phyloP scores from a whole-genome alignment of 768 basidiomycete species.

The Pisolithus marmoratus region DNA sequence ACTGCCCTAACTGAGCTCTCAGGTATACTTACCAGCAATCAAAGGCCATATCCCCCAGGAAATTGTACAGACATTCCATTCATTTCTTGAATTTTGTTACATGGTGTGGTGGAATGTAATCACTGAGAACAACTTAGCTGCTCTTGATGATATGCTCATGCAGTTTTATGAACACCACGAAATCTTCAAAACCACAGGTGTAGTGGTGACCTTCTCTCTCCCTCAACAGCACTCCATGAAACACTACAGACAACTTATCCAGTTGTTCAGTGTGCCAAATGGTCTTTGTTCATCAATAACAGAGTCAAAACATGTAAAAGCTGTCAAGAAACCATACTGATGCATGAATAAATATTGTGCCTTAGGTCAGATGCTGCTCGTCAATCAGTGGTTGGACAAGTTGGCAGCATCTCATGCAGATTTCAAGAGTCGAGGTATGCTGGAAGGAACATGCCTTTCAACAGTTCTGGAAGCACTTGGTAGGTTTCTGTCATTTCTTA shows the following conservation, averaged over 20 bases:
- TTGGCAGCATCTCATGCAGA: conserved; percentile 12
- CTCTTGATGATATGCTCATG: conserved; percentile 12
- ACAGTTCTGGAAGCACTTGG: background rate
- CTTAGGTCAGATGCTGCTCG: conserved; percentile 27
- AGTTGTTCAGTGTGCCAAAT: conserved; percentile 31
- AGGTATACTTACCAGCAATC: conserved; percentile 28
- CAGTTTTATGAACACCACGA: too few relatives aligned
- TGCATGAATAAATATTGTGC: conserved; percentile 17
- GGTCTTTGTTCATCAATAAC: conserved; percentile 34
- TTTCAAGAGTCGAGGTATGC: conserved; percentile 20
- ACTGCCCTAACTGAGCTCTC: background rate
- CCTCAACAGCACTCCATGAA: too few relatives aligned
- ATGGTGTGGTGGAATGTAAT: conserved; percentile 14
- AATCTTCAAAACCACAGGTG: too few relatives aligned
- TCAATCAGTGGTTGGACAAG: conserved; percentile 27
- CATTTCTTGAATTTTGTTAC: conserved; percentile 31
- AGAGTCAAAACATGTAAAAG: conserved; percentile 31
- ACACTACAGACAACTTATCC: conserved; percentile 24
- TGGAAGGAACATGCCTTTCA: conserved; percentile 7
- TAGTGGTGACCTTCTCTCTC: too few relatives aligned
- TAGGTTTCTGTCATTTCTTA: background rate
- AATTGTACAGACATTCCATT: conserved; percentile 10
- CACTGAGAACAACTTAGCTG: conserved; percentile 10
- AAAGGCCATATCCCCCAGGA: conserved; percentile 16
- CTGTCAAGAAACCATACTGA: conserved; percentile 31